Evolutionary conservation across 2,329 filamentous ascomycete species (phyloP).

Genomic region (Nigrospora sphaerica): DNA sequence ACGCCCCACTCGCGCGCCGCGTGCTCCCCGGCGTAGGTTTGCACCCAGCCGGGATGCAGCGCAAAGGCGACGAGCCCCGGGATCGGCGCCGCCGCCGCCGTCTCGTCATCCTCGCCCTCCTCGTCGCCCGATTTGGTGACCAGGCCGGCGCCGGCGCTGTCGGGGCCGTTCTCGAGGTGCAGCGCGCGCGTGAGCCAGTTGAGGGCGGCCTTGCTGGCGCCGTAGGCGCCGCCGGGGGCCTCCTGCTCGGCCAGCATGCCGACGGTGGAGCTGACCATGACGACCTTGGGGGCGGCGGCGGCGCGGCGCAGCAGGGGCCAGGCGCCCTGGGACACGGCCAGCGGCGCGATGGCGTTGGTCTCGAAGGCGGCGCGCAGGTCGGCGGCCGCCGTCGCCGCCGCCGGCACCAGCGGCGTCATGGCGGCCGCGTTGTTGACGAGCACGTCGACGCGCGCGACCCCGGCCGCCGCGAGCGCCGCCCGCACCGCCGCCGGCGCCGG

Average conservation of each 20-base stretch:
- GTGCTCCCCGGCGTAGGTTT: slow-evolving; percentile 20
- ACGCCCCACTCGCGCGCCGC: slow-evolving; percentile 24
- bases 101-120: background rate
- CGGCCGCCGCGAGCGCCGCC: slow-evolving; percentile 16
- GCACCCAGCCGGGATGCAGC: slow-evolving; percentile 31
- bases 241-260: slow-evolving; percentile 25
- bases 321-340: slow-evolving; percentile 26
- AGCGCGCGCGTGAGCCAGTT: slow-evolving; percentile 25
- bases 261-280: slow-evolving; percentile 27
- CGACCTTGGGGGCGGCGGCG: slow-evolving; percentile 20
- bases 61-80: slow-evolving; percentile 17
- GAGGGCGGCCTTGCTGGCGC: slow-evolving; percentile 24
- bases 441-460: slow-evolving; percentile 35
- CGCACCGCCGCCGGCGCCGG: slow-evolving; percentile 19
- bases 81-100: slow-evolving; percentile 1
- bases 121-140: no score
- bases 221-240: slow-evolving; percentile 25
- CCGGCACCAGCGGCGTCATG: slow-evolving; percentile 18
- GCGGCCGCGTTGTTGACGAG: slow-evolving; percentile 46
- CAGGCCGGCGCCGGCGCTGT: no score
- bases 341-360: slow-evolving; percentile 34
- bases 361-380: slow-evolving; percentile 32
- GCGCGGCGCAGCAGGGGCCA: slow-evolving; percentile 23
- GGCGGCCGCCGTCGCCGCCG: slow-evolving; percentile 17
- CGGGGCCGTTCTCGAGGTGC: slow-evolving; percentile 15